Evolutionary conservation across 2,329 filamentous ascomycete genomes (phyloP).

Genomic region (Aspergillus sp.): DNA sequence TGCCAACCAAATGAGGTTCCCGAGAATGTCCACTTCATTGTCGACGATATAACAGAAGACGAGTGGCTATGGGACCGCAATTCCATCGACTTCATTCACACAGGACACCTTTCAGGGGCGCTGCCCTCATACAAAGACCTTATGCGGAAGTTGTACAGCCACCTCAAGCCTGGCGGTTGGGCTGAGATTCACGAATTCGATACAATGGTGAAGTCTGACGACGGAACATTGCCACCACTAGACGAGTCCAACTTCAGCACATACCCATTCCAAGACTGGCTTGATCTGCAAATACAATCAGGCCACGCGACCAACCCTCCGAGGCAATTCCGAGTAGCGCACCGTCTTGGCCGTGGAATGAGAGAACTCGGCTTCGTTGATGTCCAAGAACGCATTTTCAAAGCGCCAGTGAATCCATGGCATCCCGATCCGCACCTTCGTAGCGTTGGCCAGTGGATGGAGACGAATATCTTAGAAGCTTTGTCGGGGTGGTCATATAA

Average conservation of each 20-base stretch:
- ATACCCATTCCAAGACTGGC: slow-evolving; percentile 50
- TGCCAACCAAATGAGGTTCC: slow-evolving; percentile 67
- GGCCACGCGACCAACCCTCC: slow-evolving; percentile 46
- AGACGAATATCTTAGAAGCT: slow-evolving; percentile 47
- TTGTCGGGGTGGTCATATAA: slow-evolving; percentile 47
- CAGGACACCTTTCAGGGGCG: slow-evolving; percentile 58
- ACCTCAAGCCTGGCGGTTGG: slow-evolving; percentile 58
- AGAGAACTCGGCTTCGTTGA: slow-evolving; percentile 59
- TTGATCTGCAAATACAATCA: slow-evolving; percentile 40
- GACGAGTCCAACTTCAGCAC: slow-evolving; percentile 38
- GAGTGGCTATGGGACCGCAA: slow-evolving; percentile 57
- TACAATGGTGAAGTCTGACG: slow-evolving; percentile 52
- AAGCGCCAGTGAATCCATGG: slow-evolving; percentile 56
- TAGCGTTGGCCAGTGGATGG: slow-evolving; percentile 50
- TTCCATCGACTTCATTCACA: slow-evolving; percentile 61
- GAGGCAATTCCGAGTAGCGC: slow-evolving; percentile 53
- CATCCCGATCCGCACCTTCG: slow-evolving; percentile 49
- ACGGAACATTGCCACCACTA: slow-evolving; percentile 51
- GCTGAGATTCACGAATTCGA: slow-evolving; percentile 47
- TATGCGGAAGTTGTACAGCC: slow-evolving; percentile 51
- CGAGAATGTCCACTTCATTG: slow-evolving; percentile 70
- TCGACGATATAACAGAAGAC: slow-evolving; percentile 65
- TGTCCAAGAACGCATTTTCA: slow-evolving; percentile 53
- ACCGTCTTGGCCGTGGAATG: slow-evolving; percentile 55
- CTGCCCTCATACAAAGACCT: slow-evolving; percentile 58